phyloP scores from a whole-genome alignment of 2,329 filamentous ascomycete species.

The Dactylellina sp. region DNA sequence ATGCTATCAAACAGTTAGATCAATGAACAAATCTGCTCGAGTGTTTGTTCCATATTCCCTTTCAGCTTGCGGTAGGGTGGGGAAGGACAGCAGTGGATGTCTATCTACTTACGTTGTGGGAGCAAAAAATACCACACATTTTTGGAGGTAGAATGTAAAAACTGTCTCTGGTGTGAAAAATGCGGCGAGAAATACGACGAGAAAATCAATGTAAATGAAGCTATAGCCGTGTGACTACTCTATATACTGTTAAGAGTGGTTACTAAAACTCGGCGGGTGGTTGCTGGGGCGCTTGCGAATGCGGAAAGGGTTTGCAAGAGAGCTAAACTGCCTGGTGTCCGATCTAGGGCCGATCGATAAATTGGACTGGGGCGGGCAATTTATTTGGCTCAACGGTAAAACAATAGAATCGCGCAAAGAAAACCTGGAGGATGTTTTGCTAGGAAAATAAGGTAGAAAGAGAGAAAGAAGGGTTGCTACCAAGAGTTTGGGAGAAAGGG shows the following conservation, averaged over 20 bases:
- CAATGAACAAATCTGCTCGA: no score
- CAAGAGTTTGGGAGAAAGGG: no score
- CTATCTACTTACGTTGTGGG: conserved; percentile 37
- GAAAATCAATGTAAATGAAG: no score
- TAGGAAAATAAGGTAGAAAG: no score
- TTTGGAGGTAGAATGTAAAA: background rate
- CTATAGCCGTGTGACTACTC: no score
- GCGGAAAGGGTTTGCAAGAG: conserved; percentile 14
- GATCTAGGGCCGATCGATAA: conserved; percentile 45
- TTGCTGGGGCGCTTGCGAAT: conserved; percentile 26
- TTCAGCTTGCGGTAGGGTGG: background rate
- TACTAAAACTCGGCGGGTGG: background rate
- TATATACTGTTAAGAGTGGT: no score
- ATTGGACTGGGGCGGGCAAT: background rate
- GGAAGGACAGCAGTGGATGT: no score
- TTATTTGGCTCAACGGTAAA: background rate
- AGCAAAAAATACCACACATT: conserved; percentile 56
- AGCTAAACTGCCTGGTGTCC: conserved; percentile 16
- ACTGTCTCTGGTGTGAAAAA: no score
- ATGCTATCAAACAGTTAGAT: conserved; percentile 66
- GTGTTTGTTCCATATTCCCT: no score
- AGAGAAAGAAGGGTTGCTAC: no score
- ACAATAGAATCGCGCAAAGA: background rate
- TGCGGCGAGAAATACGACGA: no score
- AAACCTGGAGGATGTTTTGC: no score